Evolutionary conservation across 2,329 filamentous ascomycete species (phyloP).

Genomic region (Colletotrichum lupini): DNA sequence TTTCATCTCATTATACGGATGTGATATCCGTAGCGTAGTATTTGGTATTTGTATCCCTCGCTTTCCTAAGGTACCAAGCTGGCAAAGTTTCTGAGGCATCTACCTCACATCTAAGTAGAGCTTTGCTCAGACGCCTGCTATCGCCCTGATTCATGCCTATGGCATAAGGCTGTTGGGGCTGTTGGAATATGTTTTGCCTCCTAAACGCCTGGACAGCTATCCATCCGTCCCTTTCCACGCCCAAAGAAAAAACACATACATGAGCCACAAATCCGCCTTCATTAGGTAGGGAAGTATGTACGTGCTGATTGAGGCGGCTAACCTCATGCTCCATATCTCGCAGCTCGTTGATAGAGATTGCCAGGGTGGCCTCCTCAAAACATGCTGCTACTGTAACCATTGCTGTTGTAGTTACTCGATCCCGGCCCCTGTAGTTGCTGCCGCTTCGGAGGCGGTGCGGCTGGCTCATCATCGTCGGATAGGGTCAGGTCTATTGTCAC

Average conservation of each 20-base stretch:
- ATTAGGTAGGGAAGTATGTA: conserved; percentile 26
- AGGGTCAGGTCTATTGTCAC: conserved; percentile 69
- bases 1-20: conserved; percentile 2
- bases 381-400: conserved; percentile 18
- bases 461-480: conserved; percentile 65
- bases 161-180: conserved; percentile 9
- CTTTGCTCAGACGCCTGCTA: background rate
- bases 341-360: background rate
- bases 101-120: conserved; percentile 2
- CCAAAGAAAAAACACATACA: conserved; percentile 27
- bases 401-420: conserved; percentile 16
- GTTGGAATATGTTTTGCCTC: conserved; percentile 24
- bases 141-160: conserved; percentile 4
- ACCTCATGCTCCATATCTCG: background rate
- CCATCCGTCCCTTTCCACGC: conserved; percentile 27
- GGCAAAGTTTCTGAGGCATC: background rate
- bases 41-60: background rate
- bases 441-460: conserved; percentile 60
- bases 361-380: background rate
- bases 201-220: conserved; percentile 33
- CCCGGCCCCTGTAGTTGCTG: conserved; percentile 44
- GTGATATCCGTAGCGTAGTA: background rate
- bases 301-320: background rate
- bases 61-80: background rate
- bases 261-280: conserved; percentile 10